Percentiles rank a stretch among this genome's conserved stretches.
Evolutionary conservation across 768 basidiomycete genomes (phyloP).

Genomic region (Phylloporus sp.): DNA sequence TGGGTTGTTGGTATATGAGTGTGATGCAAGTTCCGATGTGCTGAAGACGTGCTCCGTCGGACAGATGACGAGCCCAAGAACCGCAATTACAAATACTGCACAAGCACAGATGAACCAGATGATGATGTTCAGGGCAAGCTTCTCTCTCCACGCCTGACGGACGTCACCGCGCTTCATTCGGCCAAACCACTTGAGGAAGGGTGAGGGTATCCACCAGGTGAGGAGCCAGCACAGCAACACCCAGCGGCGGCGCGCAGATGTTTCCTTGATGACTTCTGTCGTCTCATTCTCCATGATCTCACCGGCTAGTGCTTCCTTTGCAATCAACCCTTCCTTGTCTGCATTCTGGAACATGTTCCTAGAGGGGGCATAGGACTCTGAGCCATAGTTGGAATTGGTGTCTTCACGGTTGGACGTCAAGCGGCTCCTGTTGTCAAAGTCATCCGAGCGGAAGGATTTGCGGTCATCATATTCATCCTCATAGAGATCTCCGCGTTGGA

Average conservation of each 20-base stretch:
- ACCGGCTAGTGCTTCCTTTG: slow-evolving; percentile 81
- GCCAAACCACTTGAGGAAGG: slow-evolving; percentile 64
- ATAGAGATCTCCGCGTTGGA: slow-evolving; percentile 72
- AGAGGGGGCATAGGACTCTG: slow-evolving; percentile 91
- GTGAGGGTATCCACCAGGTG: slow-evolving; percentile 88
- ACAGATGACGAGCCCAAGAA: slow-evolving; percentile 86
- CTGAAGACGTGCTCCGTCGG: slow-evolving; percentile 93
- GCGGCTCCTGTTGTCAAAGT: slow-evolving; percentile 75
- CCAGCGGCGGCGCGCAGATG: slow-evolving; percentile 80
- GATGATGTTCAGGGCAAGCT: slow-evolving; percentile 89
- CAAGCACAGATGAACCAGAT: slow-evolving; percentile 94
- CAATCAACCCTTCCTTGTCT: slow-evolving; percentile 65
- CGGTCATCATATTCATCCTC: slow-evolving; percentile 78
- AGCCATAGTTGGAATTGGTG: slow-evolving; percentile 76
- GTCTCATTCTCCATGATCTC: slow-evolving; percentile 88
- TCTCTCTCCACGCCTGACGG: slow-evolving; percentile 96
- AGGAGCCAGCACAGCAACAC: slow-evolving; percentile 82
- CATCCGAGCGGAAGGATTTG: slow-evolving; percentile 69
- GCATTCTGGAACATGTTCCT: slow-evolving; percentile 92
- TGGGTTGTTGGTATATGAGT: slow-evolving; percentile 58
- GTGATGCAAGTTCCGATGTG: slow-evolving; percentile 65
- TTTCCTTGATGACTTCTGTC: slow-evolving; percentile 82
- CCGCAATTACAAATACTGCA: slow-evolving; percentile 88
- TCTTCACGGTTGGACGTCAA: slow-evolving; percentile 79
- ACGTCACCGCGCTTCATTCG: slow-evolving; percentile 94